Evolutionary conservation across 148 eudicot species (phyloP), one percentile per base, ranked within the genome.

Genomic region (Silene uniflora): DNA sequence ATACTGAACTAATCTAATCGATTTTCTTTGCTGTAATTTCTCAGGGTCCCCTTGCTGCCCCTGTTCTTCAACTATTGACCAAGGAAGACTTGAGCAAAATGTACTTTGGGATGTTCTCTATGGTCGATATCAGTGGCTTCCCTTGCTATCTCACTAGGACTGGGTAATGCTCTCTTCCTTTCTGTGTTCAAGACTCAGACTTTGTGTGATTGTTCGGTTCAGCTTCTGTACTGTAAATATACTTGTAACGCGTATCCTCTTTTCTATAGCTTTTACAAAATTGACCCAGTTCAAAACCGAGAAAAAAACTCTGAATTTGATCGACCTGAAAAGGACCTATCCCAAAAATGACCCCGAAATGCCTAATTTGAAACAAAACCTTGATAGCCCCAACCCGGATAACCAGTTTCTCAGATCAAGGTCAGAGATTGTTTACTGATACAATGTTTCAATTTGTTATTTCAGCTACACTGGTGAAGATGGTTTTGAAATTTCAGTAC

Each of bases 381-480:
- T n/a, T n/a, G n/a, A n/a, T n/a, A n/a, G n/a, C n/a, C n/a, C n/a
- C n/a, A n/a, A n/a, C n/a, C 35, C 35, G 35, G 35, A 5, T 3
- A 32, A 32, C 5, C 35, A 2, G 35, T 32, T 32, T 32, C 35
- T 5, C 0, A 32, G 0, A 32, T 32, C 35, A 32, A 32, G 35
- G 35, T 32, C 35, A 32, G 35, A 32, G 35, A 32, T 5, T 32
- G 35, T 32, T 32, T 4, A 4, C 5, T 32, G 35, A 32, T 32
- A 3, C 35, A 32, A 32, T 32, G 35, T 32, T 32, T 32, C 2
- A 39, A 27, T 27, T 60, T 76, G 39, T 32, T 13, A 55, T 79
- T 77, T 56, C 89, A 95, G 98, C 84, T 95, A 95, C 79, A 95
- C 98, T 1, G 98, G 98, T 69, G 98, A 95, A 87, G 98, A 95